These are phyloP conservation scores for Chytridium lagenaria DNA, from an alignment of 371 early-diverging fungal species.

Conservation along the genomic window DNA sequence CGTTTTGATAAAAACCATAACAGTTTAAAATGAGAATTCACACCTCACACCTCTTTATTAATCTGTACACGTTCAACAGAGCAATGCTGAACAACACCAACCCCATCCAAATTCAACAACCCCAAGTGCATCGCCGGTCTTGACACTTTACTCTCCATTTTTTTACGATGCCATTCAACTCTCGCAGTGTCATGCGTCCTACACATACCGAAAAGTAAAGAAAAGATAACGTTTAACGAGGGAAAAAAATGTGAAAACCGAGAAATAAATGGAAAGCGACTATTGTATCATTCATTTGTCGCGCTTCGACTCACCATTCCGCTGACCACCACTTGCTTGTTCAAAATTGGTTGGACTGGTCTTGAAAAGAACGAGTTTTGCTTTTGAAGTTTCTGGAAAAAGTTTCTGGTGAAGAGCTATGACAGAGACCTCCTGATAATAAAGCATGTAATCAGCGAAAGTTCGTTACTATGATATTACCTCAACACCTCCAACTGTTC, in stretches of 20 bases:
- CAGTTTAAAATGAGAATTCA: too few relatives aligned
- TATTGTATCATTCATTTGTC: too few relatives aligned
- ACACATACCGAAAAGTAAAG: too few relatives aligned
- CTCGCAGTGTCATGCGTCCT: not conserved
- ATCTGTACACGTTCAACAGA: too few relatives aligned
- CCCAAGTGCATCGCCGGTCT: slow-evolving; percentile 19
- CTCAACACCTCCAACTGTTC: slow-evolving; percentile 1
- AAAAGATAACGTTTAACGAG: too few relatives aligned
- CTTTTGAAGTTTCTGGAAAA: not conserved
- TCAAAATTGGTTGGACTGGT: not conserved
- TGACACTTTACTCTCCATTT: slow-evolving; percentile 28
- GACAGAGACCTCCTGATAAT: slow-evolving; percentile 19
- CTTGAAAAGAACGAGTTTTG: not conserved
- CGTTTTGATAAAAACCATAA: too few relatives aligned
- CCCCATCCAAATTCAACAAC: not conserved
- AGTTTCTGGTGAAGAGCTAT: slow-evolving; percentile 20
- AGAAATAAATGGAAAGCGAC: too few relatives aligned
- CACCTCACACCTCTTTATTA: too few relatives aligned
- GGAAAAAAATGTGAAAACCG: too few relatives aligned
- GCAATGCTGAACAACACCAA: not conserved
- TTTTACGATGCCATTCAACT: slow-evolving; percentile 16
- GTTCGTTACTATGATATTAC: too few relatives aligned
- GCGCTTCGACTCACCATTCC: too few relatives aligned
- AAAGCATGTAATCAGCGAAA: too few relatives aligned
- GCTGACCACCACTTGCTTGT: not conserved